Conservation (phyloP, 1,284 basidiomycete genomes). For the Microbotryum scabiosae region DNA sequence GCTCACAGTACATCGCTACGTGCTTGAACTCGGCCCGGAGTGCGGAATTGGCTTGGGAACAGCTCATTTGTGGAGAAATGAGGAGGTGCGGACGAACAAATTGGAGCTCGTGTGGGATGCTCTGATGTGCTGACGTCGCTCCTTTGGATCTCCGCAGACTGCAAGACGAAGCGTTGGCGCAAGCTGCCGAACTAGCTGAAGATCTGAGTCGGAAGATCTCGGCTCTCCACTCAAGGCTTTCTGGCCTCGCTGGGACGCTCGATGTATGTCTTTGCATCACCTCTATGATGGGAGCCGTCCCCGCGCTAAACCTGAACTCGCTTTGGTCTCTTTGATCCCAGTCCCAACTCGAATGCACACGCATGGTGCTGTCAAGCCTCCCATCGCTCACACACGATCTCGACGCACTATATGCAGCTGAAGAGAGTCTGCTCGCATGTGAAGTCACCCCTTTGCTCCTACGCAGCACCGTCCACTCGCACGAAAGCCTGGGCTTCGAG, state of each 20-base stretch:
- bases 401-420: conserved; percentile 38
- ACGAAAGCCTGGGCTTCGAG: conserved; percentile 85
- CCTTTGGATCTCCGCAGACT: background rate
- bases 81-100: background rate
- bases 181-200: background rate
- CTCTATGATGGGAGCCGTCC: no score
- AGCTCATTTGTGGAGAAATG: background rate
- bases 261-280: conserved; percentile 48
- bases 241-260: conserved; percentile 65
- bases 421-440: conserved; percentile 72
- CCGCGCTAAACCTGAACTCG: no score
- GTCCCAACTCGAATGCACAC: conserved; percentile 1
- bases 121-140: background rate
- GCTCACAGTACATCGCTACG: no score
- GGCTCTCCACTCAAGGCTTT: conserved; percentile 49
- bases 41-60: background rate
- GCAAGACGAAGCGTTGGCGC: background rate
- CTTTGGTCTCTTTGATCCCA: background rate
- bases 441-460: conserved; percentile 44
- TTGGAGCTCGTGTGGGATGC: no score
- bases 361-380: background rate
- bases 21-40: background rate
- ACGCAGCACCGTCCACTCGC: conserved; percentile 81
- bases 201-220: background rate
- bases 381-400: background rate